Evolutionary conservation across 2,329 filamentous ascomycete genomes (phyloP), one percentile per base, ranked within the genome.

Genomic region (Fusarium euwallaceae): DNA sequence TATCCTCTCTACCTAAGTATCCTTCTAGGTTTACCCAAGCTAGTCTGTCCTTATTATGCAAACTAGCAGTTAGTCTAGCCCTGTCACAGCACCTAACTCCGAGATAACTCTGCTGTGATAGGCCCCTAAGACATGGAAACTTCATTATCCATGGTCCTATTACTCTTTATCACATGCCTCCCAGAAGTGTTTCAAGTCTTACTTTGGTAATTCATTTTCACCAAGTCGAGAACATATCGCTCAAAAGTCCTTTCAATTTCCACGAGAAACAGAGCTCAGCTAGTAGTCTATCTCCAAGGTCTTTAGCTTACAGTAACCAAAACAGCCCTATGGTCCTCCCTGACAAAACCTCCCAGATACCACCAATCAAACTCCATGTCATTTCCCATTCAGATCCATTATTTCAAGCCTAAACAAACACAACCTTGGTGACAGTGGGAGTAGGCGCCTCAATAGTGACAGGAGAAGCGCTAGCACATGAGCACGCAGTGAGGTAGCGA

Each of bases 401-500:
- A 27, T 59, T 6, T 5, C 10, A 7, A 14, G 2, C 17, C 36
- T 29, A 72, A 41, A 71, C 61, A 36, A 55, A 70, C 6, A 75
- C 43, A 20, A 70, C 71, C 70, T 67, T 64, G 17, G 72, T 77
- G 14, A 76, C 58, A 20, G 73, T 77, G 4, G 75, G 75, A 5
- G 60, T 72, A 8, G 73, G 62, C 10, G 71, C 75, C 29, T 51
- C 63, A 48, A 76, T 65, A 11, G 73, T 76, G 6, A 72, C 61
- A 11, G 48, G 24, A 17, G 75, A 67, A 22, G 71, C 73, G 10
- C 68, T 55, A 1, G 72, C 70, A 17, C 75, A 77, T 10, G 71
- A 70, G 29, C 75, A 77, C 12, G 75, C 75, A 20, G 75, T 77
- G 22, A 74, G 64, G 16, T 77, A 77, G 5, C 75, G 71, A 62